Percentiles rank a stretch among this genome's conserved stretches.
These are phyloP conservation scores for Plasmodium knowlesi DNA, from an alignment of 169 alveolate genomes.

Conservation along the genomic window DNA sequence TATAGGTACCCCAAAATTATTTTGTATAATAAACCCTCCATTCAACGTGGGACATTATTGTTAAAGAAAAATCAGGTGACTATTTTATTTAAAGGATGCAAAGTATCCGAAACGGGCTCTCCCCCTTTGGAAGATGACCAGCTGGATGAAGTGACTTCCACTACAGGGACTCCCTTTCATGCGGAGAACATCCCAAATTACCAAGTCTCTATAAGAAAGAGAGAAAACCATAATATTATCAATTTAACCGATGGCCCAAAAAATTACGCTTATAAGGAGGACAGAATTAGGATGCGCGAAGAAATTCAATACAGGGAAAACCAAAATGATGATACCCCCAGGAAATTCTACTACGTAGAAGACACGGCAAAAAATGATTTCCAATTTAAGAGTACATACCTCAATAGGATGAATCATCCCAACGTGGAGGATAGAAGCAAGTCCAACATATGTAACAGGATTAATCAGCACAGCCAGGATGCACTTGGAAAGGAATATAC, in stretches of 20 bases:
- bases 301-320: background rate
- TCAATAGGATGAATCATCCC: background rate
- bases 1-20: constrained; percentile 71
- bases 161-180: background rate
- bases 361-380: background rate
- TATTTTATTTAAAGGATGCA: constrained; percentile 51
- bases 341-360: constrained; percentile 1
- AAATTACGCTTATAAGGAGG: background rate
- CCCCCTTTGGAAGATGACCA: constrained; percentile 3
- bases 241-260: background rate
- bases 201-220: background rate
- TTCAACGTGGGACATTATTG: constrained; percentile 53
- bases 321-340: background rate
- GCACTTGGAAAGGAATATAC: background rate
- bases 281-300: background rate
- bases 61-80: constrained; percentile 35
- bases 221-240: background rate
- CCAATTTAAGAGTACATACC: background rate
- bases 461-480: background rate
- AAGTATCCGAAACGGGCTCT: background rate
- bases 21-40: constrained; percentile 59
- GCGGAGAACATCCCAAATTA: background rate
- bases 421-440: background rate
- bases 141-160: background rate
- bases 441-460: constrained; percentile 1